Evolutionary conservation across 345 rosid genomes (phyloP).

Genomic region (Salix suchowensis): DNA sequence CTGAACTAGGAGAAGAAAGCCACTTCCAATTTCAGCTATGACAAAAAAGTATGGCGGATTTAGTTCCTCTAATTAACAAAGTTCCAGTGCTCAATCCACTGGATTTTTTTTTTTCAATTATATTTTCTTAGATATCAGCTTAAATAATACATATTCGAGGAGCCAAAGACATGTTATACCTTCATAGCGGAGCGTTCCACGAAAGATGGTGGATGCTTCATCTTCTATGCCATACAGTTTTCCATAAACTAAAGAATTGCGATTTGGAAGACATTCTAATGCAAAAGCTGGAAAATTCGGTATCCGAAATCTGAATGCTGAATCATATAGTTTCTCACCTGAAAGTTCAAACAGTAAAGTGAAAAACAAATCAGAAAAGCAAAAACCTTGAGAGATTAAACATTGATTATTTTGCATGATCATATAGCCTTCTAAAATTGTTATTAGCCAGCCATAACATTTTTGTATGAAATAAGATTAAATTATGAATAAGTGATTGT

Average conservation of each 20-base stretch:
- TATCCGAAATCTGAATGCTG: constrained; percentile 53
- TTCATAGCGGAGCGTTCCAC: constrained; percentile 95
- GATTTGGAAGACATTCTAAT: constrained; percentile 84
- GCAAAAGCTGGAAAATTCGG: constrained; percentile 93
- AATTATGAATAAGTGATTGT: neutral
- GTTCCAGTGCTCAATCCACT: neutral
- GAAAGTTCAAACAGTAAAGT: constrained; percentile 18
- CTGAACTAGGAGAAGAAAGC: neutral
- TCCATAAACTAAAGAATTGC: constrained; percentile 75
- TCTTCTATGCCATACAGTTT: constrained; percentile 63
- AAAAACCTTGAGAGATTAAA: neutral
- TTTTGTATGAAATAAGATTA: neutral
- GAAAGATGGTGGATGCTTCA: constrained; percentile 81
- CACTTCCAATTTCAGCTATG: neutral
- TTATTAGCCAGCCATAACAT: neutral
- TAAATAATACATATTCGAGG: neutral
- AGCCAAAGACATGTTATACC: constrained; percentile 35
- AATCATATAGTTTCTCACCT: constrained; percentile 76
- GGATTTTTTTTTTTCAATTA: neutral
- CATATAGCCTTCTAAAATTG: neutral
- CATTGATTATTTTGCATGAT: neutral
- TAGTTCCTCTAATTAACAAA: neutral
- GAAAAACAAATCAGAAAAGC: neutral
- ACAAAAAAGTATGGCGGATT: neutral
- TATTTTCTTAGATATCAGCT: neutral